Evolutionary conservation across 2,329 filamentous ascomycete genomes (phyloP).

Genomic region (Intubia oerlemansii): DNA sequence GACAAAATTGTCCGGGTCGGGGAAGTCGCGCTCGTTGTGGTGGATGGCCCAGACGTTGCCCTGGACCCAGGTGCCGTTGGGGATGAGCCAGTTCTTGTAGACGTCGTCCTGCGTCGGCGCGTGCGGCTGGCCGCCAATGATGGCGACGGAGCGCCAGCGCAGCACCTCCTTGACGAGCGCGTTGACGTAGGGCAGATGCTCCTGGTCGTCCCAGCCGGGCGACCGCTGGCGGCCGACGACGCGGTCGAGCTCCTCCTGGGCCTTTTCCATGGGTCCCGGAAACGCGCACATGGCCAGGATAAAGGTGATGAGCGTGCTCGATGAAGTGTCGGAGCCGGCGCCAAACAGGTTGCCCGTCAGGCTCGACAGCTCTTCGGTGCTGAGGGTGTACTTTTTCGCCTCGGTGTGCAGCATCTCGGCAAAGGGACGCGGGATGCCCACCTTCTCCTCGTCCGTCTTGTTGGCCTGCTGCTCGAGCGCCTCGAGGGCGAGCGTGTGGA

Average conservation of each 20-base stretch:
- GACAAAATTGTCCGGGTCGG: conserved; percentile 22
- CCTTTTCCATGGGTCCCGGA: conserved; percentile 22
- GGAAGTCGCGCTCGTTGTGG: conserved; percentile 23
- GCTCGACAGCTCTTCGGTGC: conserved; percentile 21
- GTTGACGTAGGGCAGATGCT: conserved; percentile 27
- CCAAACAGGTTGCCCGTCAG: conserved; percentile 26
- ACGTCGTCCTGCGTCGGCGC: conserved; percentile 23
- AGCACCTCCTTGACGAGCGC: conserved; percentile 33
- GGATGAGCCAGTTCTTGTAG: conserved; percentile 27
- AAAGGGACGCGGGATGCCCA: conserved; percentile 15
- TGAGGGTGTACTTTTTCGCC: conserved; percentile 22
- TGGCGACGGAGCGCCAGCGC: conserved; percentile 31
- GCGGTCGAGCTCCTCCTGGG: conserved; percentile 28
- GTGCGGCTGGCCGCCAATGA: conserved; percentile 28
- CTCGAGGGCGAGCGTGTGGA: conserved; percentile 28
- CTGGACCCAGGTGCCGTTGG: conserved; percentile 25
- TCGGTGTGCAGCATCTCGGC: conserved; percentile 25
- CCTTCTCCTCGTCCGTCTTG: conserved; percentile 9
- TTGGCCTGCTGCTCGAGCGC: conserved; percentile 18
- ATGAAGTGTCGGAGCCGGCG: conserved; percentile 26
- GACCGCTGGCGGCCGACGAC: conserved; percentile 24
- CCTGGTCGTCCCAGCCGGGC: conserved; percentile 25
- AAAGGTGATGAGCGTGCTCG: conserved; percentile 23
- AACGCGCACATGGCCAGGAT: conserved; percentile 27
- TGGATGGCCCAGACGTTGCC: conserved; percentile 29